Base-by-base conservation (phyloP, 2,329 filamentous ascomycete species). In the Aspergillus texensis region DNA sequence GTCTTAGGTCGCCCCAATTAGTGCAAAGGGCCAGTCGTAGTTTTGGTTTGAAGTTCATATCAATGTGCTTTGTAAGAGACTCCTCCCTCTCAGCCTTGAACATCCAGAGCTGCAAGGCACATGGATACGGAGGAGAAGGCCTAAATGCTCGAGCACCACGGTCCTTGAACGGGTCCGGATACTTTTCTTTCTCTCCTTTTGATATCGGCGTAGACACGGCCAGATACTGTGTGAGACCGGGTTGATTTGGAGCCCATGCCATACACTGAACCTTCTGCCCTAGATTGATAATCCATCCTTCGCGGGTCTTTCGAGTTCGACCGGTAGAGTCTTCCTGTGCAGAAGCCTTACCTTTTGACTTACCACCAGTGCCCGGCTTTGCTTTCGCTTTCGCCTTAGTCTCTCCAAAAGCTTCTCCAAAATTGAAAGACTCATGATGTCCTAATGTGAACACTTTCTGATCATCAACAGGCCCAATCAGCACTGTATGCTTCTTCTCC, bases 71-170 rank as follows among this genome's bases (percentile, higher is more conserved):
- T 0, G 77, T 72, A 26, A 67, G 64, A 19, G 67, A 61, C 1
- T 72, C 69, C 6, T 73, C 70, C 48, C 72, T 60, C 19, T 71
- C 74, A 4, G 80, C 78, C 43, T 78, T 75, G 67, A 89, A 85
- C 6, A 82, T 77, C 87, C 87, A 89, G 8, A 89, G 82, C 65
- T 89, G 86, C 36, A 89, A 80, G 3, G 81, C 81, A 16, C 82
- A 80, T 19, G 82, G 80, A 64, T 81, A 83, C 19, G 80, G 75
- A 8, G 77, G 72, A 5, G 83, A 82, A 11, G 85, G 78, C 19
- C 78, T 78, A 70, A 87, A 88, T 5, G 85, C 80, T 21, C 84
- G 81, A 9, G 81, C 77, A 60, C 63, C 75, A 64, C 70, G 76
- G 68, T 66, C 77, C 50, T 66, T 72, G 59, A 65, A 74, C 67